Evolutionary conservation across 352 stramenopile genomes (phyloP).

Genomic region (Globisporangium middletonii): DNA sequence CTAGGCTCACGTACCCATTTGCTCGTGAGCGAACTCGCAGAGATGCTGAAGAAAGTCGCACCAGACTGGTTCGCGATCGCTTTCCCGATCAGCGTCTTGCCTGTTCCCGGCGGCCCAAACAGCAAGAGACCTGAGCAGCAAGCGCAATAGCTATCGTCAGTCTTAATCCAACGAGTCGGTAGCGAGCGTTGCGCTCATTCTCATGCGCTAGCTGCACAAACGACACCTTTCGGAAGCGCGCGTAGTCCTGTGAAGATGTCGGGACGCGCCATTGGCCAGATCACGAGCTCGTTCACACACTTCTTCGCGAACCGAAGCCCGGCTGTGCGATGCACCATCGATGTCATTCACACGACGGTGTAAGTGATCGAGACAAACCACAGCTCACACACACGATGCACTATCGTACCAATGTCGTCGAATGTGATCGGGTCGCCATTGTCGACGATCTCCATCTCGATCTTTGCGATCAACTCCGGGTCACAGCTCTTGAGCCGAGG

Average conservation of each 20-base stretch:
- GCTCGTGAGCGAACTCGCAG: conserved; percentile 96
- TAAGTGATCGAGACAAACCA: background rate
- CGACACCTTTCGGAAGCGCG: conserved; percentile 80
- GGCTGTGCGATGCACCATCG: conserved; percentile 34
- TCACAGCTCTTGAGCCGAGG: conserved; percentile 92
- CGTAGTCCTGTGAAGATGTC: conserved; percentile 97
- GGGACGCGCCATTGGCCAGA: conserved; percentile 96
- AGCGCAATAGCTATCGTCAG: background rate
- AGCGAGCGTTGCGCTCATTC: background rate
- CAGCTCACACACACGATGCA: background rate
- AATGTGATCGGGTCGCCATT: conserved; percentile 91
- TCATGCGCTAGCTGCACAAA: background rate
- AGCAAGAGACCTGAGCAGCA: conserved; percentile 78
- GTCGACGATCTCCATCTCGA: conserved; percentile 97
- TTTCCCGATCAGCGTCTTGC: conserved; percentile 99
- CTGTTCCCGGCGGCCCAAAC: conserved; percentile 93
- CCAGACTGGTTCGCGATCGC: conserved; percentile 97
- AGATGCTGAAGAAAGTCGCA: conserved; percentile 99
- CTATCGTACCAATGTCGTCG: conserved; percentile 91
- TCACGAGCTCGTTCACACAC: conserved; percentile 97
- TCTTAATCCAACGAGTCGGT: background rate
- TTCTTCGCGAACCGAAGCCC: conserved; percentile 97
- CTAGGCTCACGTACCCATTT: conserved; percentile 89
- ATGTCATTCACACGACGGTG: background rate
- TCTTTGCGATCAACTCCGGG: conserved; percentile 94